Base-by-base conservation (phyloP, 148 eudicot species). In the Vaccinium darrowii region DNA sequence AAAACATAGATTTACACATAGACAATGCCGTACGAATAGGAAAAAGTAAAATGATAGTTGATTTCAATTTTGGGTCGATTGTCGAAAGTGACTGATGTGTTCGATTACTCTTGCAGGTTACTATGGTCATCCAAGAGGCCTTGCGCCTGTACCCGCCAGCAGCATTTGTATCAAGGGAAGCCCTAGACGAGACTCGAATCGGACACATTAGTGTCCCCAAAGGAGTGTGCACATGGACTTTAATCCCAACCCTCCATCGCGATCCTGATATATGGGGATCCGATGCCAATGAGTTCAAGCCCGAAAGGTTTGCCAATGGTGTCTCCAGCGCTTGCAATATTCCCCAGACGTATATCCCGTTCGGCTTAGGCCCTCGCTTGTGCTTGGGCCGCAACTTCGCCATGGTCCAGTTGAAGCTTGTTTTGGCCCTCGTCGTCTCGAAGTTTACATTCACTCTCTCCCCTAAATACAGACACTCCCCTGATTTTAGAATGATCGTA, bases 41-140 rank as follows among this genome's bases (percentile, higher is more conserved):
- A 62, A 62, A 21, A 62, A 62, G 10, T 21, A 62, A 62, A 1
- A 21, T 21, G 8, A 60, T 60, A n/a, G 2, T 0, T 8, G 23
- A 60, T 60, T 19, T 58, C 16, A 18, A 53, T 53, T 53, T 53
- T 15, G 60, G 16, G 60, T 3, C 39, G 39, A 43, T 43, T 4
- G 47, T 43, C 21, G 19, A 57, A 57, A 0, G 0, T 57, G 60
- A 57, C 6, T 43, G 47, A 43, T 43, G 47, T 43, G 47, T 43
- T 43, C 7, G 47, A 43, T 43, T 43, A 43, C 5, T 5, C 5
- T 43, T 43, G 82, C 76, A 95, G 97, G 91, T 92, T 83, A 92
- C 92, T 8, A 95, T 92, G 98, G 97, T 95, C 82, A 93, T 95
- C 39, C 97, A 95, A 84, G 98, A 95, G 87, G 88, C 93, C 19